phyloP scores from a whole-genome alignment of 257 asterid genomes.

The Vinca minor region DNA sequence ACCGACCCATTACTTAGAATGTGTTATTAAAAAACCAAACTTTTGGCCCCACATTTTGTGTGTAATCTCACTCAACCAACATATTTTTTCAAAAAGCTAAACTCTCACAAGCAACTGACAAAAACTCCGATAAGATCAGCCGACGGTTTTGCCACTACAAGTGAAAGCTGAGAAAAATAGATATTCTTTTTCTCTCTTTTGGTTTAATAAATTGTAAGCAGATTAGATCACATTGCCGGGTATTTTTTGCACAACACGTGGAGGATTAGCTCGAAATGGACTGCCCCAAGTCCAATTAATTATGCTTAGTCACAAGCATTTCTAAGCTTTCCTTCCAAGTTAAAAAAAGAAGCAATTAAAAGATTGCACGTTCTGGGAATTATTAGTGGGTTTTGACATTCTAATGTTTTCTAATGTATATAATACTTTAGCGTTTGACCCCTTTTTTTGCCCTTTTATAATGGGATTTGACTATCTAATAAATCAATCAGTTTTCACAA shows the following conservation, averaged over 20 bases:
- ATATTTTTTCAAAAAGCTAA: constrained; percentile 8
- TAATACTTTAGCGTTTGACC: constrained; percentile 15
- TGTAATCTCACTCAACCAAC: constrained; percentile 22
- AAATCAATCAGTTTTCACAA: constrained; percentile 15
- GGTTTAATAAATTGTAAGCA: not conserved
- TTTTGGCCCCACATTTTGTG: constrained; percentile 36
- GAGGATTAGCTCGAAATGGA: constrained; percentile 17
- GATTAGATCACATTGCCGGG: not conserved
- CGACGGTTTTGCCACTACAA: constrained; percentile 5
- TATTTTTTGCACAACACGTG: constrained; percentile 17
- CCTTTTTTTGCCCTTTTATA: not conserved
- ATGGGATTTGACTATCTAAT: constrained; percentile 24
- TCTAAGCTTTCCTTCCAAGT: constrained; percentile 27
- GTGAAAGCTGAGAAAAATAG: constrained; percentile 2
- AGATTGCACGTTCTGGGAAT: constrained; percentile 11
- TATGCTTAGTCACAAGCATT: constrained; percentile 6
- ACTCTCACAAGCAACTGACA: not conserved
- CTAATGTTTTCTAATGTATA: not conserved
- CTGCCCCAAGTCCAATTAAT: constrained; percentile 6
- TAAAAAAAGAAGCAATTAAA: constrained; percentile 15
- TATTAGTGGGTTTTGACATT: constrained; percentile 27
- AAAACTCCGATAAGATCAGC: constrained; percentile 14
- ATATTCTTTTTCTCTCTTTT: not conserved
- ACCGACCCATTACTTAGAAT: constrained; percentile 18
- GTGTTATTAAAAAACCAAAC: constrained; percentile 4